These are phyloP conservation scores for Arxiozyma slooffiae DNA, from an alignment of 1,139 yeast species.

Conservation along the genomic window DNA sequence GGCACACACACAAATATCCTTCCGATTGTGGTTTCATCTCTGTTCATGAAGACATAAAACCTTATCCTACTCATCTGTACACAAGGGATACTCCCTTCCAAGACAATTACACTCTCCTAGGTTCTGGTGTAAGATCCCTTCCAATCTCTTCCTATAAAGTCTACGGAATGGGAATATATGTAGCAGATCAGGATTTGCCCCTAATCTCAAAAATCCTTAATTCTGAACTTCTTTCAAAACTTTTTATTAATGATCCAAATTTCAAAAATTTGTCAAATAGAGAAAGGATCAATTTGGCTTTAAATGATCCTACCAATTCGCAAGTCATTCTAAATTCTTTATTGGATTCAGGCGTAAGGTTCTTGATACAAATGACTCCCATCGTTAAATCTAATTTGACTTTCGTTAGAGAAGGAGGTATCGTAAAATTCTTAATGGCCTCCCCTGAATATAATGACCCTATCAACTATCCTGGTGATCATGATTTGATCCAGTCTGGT, in stretches of 20 bases:
- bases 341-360: conserved; percentile 49
- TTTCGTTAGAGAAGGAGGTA: conserved; percentile 73
- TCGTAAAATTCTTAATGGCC: conserved; percentile 51
- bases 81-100: conserved; percentile 7
- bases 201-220: conserved; percentile 40
- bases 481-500: conserved; percentile 38
- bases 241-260: conserved; percentile 26
- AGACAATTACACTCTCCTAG: conserved; percentile 44
- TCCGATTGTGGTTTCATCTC: background rate
- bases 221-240: conserved; percentile 32
- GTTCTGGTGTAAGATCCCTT: conserved; percentile 73
- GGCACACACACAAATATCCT: background rate
- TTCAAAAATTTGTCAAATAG: conserved; percentile 26
- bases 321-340: conserved; percentile 45
- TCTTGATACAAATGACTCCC: conserved; percentile 71
- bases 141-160: conserved; percentile 78
- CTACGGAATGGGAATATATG: conserved; percentile 74
- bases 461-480: conserved; percentile 21
- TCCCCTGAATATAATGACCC: conserved; percentile 22
- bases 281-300: conserved; percentile 48
- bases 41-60: conserved; percentile 44
- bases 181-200: conserved; percentile 48
- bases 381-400: conserved; percentile 81
- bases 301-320: conserved; percentile 49
- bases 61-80: conserved; percentile 36